These are phyloP conservation scores for Pythium monospermum DNA, from an alignment of 352 stramenopile genomes.

Conservation along the genomic window DNA sequence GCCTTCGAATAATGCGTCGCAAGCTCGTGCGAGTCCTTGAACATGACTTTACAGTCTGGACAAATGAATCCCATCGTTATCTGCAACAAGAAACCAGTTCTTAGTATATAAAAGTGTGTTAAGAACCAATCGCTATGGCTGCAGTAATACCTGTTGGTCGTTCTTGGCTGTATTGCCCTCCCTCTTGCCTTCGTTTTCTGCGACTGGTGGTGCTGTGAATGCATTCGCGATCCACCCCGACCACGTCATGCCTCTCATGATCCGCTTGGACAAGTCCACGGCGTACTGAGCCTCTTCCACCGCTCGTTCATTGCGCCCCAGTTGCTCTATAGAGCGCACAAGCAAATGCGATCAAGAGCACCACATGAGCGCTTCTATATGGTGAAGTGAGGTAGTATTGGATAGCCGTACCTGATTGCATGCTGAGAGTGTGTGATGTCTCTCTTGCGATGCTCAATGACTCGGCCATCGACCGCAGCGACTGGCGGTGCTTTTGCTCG, in stretches of 20 bases:
- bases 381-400: no score
- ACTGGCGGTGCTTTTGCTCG: slow-evolving; percentile 39
- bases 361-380: no score
- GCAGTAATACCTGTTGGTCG: no score
- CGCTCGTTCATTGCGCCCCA: slow-evolving; percentile 44
- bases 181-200: background rate
- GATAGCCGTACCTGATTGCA: slow-evolving; percentile 40
- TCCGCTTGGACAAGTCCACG: slow-evolving; percentile 51
- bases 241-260: slow-evolving; percentile 71
- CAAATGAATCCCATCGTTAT: slow-evolving; percentile 85
- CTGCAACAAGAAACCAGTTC: slow-evolving; percentile 30
- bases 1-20: slow-evolving; percentile 47
- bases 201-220: slow-evolving; percentile 34
- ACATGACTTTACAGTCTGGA: slow-evolving; percentile 71
- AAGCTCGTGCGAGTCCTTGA: slow-evolving; percentile 48
- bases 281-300: slow-evolving; percentile 59
- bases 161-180: no score
- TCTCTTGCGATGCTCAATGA: slow-evolving; percentile 43
- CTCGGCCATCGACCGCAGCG: slow-evolving; percentile 44
- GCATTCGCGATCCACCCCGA: slow-evolving; percentile 78
- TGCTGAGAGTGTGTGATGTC: slow-evolving; percentile 56
- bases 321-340: slow-evolving; percentile 36
- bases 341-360: no score
- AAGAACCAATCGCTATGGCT: no score
- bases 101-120: no score